Percentiles rank a stretch among this genome's conserved stretches.
phyloP scores from a whole-genome alignment of 371 early-diverging fungal species.

The Chytridium lagenaria region DNA sequence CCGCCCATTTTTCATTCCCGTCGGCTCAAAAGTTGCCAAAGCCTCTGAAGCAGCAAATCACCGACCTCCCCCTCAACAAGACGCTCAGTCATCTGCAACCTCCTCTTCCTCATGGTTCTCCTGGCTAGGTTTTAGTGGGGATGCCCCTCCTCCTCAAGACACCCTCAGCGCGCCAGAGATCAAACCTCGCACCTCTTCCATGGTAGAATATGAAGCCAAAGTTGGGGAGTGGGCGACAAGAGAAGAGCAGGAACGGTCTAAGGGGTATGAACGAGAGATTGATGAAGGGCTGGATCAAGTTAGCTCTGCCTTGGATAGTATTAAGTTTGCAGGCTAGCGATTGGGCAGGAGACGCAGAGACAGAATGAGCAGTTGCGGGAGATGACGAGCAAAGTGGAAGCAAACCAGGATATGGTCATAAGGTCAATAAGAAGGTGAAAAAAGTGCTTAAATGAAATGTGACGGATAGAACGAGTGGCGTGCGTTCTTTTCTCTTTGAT shows the following conservation, averaged over 20 bases:
- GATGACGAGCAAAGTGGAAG: not conserved
- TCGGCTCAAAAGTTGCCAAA: not conserved
- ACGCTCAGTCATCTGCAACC: no score
- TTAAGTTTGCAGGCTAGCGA: conserved; percentile 1
- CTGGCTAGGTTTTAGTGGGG: conserved; percentile 15
- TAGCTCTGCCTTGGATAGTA: not conserved
- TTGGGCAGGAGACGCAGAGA: not conserved
- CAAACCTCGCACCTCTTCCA: conserved; percentile 2
- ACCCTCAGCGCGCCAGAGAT: not conserved
- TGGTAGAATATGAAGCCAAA: conserved; percentile 9
- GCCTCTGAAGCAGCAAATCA: conserved; percentile 12
- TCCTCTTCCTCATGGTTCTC: conserved; percentile 12
- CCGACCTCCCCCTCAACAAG: not conserved
- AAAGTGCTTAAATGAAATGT: not conserved
- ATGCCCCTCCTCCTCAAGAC: not conserved
- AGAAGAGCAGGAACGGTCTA: conserved; percentile 12
- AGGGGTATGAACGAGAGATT: conserved; percentile 7
- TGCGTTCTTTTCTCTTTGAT: no score
- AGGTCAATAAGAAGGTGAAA: conserved; percentile 8
- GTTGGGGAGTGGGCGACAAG: conserved; percentile 8
- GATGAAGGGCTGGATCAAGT: conserved; percentile 9
- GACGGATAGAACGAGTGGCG: no score
- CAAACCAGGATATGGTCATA: not conserved
- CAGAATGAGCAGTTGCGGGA: not conserved
- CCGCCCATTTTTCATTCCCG: conserved; percentile 9